Conservation (phyloP, 192 early-diverging fungal genomes). For the Glomus cerebriforme region DNA sequence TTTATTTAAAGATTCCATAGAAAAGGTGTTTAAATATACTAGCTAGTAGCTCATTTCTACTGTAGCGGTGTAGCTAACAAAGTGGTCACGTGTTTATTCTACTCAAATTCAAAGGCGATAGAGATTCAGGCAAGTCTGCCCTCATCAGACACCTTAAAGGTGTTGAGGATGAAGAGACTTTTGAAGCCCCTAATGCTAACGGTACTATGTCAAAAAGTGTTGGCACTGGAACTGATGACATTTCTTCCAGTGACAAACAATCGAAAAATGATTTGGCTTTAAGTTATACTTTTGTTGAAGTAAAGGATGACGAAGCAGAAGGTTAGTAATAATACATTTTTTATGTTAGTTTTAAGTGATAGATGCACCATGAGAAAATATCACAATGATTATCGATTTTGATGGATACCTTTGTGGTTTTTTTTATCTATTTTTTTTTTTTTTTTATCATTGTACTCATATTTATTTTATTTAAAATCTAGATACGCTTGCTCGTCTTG, state of each 20-base stretch:
- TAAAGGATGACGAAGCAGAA: slow-evolving; percentile 88
- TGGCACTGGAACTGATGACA: slow-evolving; percentile 44
- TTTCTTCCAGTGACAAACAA: slow-evolving; percentile 44
- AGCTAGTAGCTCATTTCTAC: background rate
- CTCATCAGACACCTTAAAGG: slow-evolving; percentile 69
- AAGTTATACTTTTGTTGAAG: slow-evolving; percentile 80
- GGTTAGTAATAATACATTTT: slow-evolving; percentile 39
- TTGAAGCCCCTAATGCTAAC: slow-evolving; percentile 42
- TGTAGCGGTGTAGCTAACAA: background rate
- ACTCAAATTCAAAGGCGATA: slow-evolving; percentile 55
- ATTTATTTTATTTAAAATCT: background rate
- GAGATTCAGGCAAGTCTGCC: slow-evolving; percentile 81
- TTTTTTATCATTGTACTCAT: background rate
- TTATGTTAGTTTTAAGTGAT: background rate
- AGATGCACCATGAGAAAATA: slow-evolving; percentile 39
- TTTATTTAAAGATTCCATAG: background rate
- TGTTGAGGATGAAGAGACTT: slow-evolving; percentile 40
- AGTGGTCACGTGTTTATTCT: background rate
- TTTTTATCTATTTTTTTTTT: background rate
- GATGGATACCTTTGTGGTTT: too few relatives aligned
- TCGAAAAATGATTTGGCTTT: slow-evolving; percentile 77
- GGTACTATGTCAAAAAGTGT: slow-evolving; percentile 42
- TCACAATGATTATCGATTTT: background rate
- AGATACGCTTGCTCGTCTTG: slow-evolving; percentile 73
- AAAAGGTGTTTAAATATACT: background rate